Evolutionary conservation across 176 grass and related monocot genomes (phyloP).

Genomic region (Aegilops speltoides): DNA sequence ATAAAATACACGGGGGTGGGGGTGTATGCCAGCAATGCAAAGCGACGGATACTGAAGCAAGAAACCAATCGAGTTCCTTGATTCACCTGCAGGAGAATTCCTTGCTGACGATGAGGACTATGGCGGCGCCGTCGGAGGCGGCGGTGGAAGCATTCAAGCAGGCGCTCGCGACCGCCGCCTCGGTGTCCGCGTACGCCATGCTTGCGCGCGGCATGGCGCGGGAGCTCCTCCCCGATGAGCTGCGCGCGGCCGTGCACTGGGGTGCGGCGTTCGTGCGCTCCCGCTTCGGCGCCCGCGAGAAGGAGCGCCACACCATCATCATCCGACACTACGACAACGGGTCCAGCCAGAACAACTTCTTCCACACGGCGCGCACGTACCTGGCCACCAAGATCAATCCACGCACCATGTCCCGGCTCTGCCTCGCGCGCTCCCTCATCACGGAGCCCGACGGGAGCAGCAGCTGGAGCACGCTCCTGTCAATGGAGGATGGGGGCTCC

Average conservation of each 20-base stretch:
- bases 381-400: constrained; percentile 6
- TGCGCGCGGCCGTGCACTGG: not conserved
- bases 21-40: not conserved
- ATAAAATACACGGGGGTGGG: not conserved
- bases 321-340: not conserved
- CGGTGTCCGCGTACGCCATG: constrained; percentile 15
- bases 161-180: not conserved
- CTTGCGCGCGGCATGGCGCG: not conserved
- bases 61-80: not conserved
- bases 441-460: not conserved
- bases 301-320: constrained; percentile 8
- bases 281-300: constrained; percentile 5
- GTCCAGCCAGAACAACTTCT: not conserved
- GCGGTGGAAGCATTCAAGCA: not conserved
- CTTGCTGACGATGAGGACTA: not conserved
- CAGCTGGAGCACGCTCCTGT: not conserved
- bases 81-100: not conserved
- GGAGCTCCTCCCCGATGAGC: not conserved
- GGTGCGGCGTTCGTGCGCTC: not conserved
- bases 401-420: not conserved
- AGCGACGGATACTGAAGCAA: not conserved
- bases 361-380: constrained; percentile 4
- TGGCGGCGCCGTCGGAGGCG: not conserved
- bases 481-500: constrained; percentile 4
- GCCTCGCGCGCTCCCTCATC: not conserved